Base-by-base conservation (phyloP, 176 grass and related monocot species). In the Oryza coarctata region DNA sequence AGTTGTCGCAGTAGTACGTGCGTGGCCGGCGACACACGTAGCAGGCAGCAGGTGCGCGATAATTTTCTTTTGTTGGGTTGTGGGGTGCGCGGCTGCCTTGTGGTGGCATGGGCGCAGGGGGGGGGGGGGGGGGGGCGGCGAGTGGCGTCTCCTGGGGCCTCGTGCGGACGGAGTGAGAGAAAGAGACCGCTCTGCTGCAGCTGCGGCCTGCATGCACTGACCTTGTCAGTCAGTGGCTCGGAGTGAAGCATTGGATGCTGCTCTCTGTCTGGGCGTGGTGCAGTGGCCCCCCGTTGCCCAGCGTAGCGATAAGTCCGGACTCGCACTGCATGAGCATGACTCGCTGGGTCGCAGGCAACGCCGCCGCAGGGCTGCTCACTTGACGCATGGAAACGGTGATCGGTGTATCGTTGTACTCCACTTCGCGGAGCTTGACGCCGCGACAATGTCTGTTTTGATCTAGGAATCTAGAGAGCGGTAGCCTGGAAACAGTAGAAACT, bases 191-290 rank as follows among this genome's bases (percentile, higher is more conserved):
- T 1, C 18, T 29, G n/a, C 27, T 20, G 77, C 32, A 9, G 74
- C 35, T 75, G 73, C 52, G 61, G 49, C 78, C 78, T 72, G 81
- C 61, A 60, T 20, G 70, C 70, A 76, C 87, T 82, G 88, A 86
- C 83, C 2, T 73, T 73, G 57, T 73, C 80, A 82, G 78, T 73
- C 34, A 70, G 83, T 5, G 41, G 41, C 65, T 89, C 36, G 78
- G 83, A 7, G 83, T 47, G 87, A 60, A 71, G 82, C 87, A 75
- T 85, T 77, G 82, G 83, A 89, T 82, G 83, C 87, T 76, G 70
- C 70, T 25, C 50, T 22, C 64, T 85, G 76, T 50, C 87, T 70
- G 35, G 7, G 82, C 70, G 70, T 88, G 80, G 81, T 11, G 78
- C 71, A 68, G 58, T 80, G 67, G 74, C 60, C 44, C 14, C 75